Evolutionary conservation across 176 grass and related monocot genomes (phyloP).

Genomic region (Zoysia japonica): DNA sequence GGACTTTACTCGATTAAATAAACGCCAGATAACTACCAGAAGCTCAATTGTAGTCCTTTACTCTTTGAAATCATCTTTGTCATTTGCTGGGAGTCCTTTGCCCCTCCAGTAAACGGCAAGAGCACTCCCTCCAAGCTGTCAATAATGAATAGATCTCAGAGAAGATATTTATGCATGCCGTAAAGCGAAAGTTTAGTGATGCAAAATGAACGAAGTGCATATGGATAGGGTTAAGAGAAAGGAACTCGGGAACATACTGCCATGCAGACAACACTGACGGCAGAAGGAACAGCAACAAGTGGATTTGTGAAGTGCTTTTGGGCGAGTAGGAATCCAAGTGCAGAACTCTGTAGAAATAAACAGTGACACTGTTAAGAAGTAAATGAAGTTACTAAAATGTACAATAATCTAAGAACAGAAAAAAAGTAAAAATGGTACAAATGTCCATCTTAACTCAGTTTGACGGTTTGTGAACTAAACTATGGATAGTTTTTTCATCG

Average conservation of each 20-base stretch:
- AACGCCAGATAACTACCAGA: conserved; percentile 10
- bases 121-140: conserved; percentile 84
- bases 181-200: background rate
- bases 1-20: conserved; percentile 10
- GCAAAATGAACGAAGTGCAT: background rate
- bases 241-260: conserved; percentile 56
- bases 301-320: conserved; percentile 98
- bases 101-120: conserved; percentile 96
- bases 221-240: conserved; percentile 5
- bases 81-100: conserved; percentile 64
- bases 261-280: conserved; percentile 95
- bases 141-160: conserved; percentile 30
- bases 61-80: conserved; percentile 98
- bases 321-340: conserved; percentile 95
- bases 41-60: conserved; percentile 35
- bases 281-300: conserved; percentile 95
- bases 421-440: background rate
- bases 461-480: background rate
- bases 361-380: conserved; percentile 17
- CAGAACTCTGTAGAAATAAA: conserved; percentile 72
- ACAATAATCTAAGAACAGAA: background rate
- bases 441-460: background rate
- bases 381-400: conserved; percentile 6
- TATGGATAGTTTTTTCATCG: background rate
- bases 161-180: background rate